A percentile compares a stretch with the other conserved stretches of the same genome.
phyloP scores from a whole-genome alignment of 371 early-diverging fungal species.

The Apophysomyces elegans region DNA sequence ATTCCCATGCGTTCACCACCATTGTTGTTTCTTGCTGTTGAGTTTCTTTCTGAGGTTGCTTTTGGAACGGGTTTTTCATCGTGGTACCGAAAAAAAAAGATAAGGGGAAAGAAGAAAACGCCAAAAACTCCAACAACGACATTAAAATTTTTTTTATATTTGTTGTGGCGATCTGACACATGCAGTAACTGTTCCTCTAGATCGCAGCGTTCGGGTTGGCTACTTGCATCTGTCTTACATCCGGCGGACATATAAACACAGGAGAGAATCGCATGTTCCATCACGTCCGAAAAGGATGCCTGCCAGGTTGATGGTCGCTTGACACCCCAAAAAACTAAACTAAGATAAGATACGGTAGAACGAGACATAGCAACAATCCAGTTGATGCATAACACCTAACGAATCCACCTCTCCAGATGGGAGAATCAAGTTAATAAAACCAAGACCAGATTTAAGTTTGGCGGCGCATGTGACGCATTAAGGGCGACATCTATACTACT shows the following conservation, averaged over 20 bases:
- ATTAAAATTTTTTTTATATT: background rate
- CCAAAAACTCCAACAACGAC: background rate
- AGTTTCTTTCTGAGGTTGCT: background rate
- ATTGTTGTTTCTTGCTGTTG: background rate
- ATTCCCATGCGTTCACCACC: constrained; percentile 20
- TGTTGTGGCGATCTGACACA: constrained; percentile 9
- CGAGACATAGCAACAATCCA: too few relatives aligned
- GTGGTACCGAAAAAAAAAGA: background rate
- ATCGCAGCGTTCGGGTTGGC: constrained; percentile 6
- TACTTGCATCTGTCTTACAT: constrained; percentile 9
- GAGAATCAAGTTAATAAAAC: too few relatives aligned
- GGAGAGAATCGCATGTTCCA: background rate
- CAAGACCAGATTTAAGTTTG: too few relatives aligned
- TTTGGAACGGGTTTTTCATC: constrained; percentile 1
- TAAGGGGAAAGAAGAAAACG: background rate
- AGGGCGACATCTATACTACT: too few relatives aligned
- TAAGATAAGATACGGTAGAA: too few relatives aligned
- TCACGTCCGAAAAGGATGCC: too few relatives aligned
- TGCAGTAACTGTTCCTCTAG: constrained; percentile 8
- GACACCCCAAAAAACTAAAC: too few relatives aligned
- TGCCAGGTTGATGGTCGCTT: too few relatives aligned
- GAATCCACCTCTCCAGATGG: too few relatives aligned
- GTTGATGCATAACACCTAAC: too few relatives aligned
- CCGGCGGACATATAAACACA: background rate
- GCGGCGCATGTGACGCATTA: too few relatives aligned